phyloP scores from a whole-genome alignment of 2,329 filamentous ascomycete species.

The Cordyceps fumosorosea region DNA sequence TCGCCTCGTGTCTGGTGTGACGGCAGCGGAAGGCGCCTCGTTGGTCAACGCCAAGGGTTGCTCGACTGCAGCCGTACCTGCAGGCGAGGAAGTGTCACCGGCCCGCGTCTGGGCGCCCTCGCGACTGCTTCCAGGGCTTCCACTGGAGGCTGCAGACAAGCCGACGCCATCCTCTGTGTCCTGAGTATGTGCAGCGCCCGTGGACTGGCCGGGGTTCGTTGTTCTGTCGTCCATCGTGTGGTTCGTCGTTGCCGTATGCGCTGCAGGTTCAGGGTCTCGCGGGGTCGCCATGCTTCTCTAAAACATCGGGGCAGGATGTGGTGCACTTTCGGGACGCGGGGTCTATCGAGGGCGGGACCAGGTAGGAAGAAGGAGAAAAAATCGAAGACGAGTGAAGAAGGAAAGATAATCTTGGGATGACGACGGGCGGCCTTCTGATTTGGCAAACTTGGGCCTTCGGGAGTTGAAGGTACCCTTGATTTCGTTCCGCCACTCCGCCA shows the following conservation, averaged over 20 bases:
- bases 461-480: not conserved
- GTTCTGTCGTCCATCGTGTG: not conserved
- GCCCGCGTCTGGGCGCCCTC: conserved; percentile 38
- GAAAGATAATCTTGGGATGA: not conserved
- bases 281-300: conserved; percentile 10
- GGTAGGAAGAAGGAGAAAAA: not conserved
- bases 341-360: not conserved
- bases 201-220: not conserved
- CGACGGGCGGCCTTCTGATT: not conserved
- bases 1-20: conserved; percentile 7
- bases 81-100: conserved; percentile 42
- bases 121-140: conserved; percentile 31
- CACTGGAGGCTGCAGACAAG: conserved; percentile 29
- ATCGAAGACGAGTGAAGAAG: not conserved
- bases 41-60: conserved; percentile 15
- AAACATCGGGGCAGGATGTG: not conserved
- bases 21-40: conserved; percentile 21
- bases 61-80: conserved; percentile 19
- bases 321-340: not conserved
- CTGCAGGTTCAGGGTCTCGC: conserved; percentile 9
- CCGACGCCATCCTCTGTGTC: not conserved
- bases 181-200: not conserved
- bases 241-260: not conserved
- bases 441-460: not conserved
- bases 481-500: not conserved